Evolutionary conservation across 371 early-diverging fungal species (phyloP).

Genomic region (Coemansia sp.): DNA sequence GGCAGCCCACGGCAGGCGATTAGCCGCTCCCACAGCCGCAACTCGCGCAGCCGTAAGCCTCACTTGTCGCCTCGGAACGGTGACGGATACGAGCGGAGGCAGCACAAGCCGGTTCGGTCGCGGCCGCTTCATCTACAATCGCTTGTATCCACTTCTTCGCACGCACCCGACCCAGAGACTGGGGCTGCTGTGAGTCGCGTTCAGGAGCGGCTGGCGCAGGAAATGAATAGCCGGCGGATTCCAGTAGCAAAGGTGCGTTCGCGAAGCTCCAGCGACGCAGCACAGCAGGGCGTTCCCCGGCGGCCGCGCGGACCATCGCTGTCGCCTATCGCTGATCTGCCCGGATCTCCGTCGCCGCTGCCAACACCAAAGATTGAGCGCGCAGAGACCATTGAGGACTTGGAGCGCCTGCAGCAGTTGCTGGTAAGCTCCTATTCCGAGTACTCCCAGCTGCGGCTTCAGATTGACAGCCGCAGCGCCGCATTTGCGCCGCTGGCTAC

Average conservation of each 20-base stretch:
- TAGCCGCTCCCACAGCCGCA: constrained; percentile 12
- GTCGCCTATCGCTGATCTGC: constrained; percentile 17
- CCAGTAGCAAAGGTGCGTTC: constrained; percentile 11
- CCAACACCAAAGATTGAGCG: constrained; percentile 4
- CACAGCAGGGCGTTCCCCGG: not conserved
- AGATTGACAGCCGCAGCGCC: constrained; percentile 21
- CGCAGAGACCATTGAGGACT: constrained; percentile 33
- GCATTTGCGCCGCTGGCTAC: constrained; percentile 19
- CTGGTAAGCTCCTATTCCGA: constrained; percentile 22
- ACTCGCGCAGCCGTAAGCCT: not conserved
- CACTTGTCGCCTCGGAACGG: not conserved
- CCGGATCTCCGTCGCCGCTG: constrained; percentile 9
- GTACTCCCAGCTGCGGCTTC: constrained; percentile 41
- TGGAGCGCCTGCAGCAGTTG: constrained; percentile 16
- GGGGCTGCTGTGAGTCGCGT: constrained; percentile 38
- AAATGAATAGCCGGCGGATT: constrained; percentile 7
- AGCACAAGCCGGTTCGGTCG: constrained; percentile 15
- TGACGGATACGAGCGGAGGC: not conserved
- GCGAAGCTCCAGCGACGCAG: constrained; percentile 13
- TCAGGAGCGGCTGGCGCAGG: constrained; percentile 36
- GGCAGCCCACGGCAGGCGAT: not conserved
- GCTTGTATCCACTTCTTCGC: not conserved
- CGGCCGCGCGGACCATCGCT: constrained; percentile 34
- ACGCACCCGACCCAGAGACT: constrained; percentile 11
- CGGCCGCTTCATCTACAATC: constrained; percentile 25